Evolutionary conservation across 1,284 basidiomycete genomes (phyloP).

Genomic region (Heterobasidion irregulare): DNA sequence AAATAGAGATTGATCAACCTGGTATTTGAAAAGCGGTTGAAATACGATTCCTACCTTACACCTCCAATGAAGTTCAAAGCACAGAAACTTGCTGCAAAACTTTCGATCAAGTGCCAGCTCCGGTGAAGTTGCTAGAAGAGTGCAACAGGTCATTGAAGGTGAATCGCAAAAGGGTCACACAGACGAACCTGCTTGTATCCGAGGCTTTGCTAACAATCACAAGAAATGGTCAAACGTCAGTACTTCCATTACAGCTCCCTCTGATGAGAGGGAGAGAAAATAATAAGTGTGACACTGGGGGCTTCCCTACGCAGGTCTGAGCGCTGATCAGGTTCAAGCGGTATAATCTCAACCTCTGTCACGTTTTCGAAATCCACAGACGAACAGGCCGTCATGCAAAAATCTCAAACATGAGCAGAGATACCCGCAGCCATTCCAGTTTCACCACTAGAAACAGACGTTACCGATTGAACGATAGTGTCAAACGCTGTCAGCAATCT

Average conservation of each 20-base stretch:
- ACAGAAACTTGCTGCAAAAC: constrained; percentile 79
- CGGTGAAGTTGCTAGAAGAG: constrained; percentile 67
- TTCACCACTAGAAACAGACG: constrained; percentile 50
- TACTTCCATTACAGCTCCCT: constrained; percentile 28
- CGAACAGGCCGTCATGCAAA: not conserved
- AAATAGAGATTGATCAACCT: not conserved
- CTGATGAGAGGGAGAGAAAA: constrained; percentile 22
- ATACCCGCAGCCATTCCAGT: constrained; percentile 87
- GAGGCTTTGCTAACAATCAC: constrained; percentile 48
- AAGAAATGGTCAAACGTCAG: constrained; percentile 36
- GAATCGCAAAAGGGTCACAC: not conserved
- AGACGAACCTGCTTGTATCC: constrained; percentile 72
- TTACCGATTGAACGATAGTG: constrained; percentile 51
- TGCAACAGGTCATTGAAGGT: constrained; percentile 3
- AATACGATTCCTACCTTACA: constrained; percentile 44
- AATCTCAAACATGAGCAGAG: constrained; percentile 26
- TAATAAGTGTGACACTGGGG: constrained; percentile 57
- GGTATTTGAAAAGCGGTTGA: not conserved
- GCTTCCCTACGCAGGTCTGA: constrained; percentile 95
- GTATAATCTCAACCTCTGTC: constrained; percentile 83
- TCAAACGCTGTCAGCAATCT: constrained; percentile 15
- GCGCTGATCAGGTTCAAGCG: constrained; percentile 92
- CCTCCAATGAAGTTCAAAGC: constrained; percentile 82
- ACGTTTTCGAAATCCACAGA: constrained; percentile 9
- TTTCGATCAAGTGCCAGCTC: constrained; percentile 72